Conservation (phyloP, 257 asterid genomes). For the Solanum bulbocastanum region DNA sequence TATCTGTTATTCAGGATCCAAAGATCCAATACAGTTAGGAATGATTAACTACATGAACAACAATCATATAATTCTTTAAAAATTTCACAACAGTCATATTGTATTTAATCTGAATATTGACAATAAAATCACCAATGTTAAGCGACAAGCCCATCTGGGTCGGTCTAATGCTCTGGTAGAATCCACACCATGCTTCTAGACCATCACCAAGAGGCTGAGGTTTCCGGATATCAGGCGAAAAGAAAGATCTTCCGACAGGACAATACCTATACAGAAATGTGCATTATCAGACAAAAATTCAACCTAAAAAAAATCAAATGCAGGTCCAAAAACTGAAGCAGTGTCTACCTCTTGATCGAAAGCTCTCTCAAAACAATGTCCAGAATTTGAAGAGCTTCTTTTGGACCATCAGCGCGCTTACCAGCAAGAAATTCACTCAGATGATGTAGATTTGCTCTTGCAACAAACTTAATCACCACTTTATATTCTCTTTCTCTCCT, state of each 20-base stretch:
- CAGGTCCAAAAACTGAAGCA: background rate
- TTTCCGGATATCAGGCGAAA: conserved; percentile 76
- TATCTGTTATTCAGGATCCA: conserved; percentile 38
- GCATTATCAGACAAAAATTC: background rate
- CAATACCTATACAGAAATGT: conserved; percentile 46
- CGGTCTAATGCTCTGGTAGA: conserved; percentile 96
- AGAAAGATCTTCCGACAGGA: conserved; percentile 90
- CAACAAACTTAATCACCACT: conserved; percentile 79
- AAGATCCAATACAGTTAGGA: background rate
- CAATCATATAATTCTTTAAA: background rate
- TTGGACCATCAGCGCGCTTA: conserved; percentile 85
- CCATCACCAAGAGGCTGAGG: conserved; percentile 96
- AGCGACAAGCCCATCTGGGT: conserved; percentile 98
- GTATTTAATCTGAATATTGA: background rate
- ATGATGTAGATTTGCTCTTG: conserved; percentile 80
- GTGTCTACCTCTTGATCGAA: conserved; percentile 55
- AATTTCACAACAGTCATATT: background rate
- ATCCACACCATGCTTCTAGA: conserved; percentile 98
- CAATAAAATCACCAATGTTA: conserved; percentile 52
- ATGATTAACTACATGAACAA: background rate
- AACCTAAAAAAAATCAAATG: background rate
- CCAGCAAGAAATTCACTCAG: conserved; percentile 95
- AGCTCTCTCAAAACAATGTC: conserved; percentile 94
- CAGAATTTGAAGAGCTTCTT: conserved; percentile 89
- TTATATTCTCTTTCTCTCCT: conserved; percentile 81